Base-by-base conservation (phyloP, 2,329 filamentous ascomycete species). In the Claviceps paspali region DNA sequence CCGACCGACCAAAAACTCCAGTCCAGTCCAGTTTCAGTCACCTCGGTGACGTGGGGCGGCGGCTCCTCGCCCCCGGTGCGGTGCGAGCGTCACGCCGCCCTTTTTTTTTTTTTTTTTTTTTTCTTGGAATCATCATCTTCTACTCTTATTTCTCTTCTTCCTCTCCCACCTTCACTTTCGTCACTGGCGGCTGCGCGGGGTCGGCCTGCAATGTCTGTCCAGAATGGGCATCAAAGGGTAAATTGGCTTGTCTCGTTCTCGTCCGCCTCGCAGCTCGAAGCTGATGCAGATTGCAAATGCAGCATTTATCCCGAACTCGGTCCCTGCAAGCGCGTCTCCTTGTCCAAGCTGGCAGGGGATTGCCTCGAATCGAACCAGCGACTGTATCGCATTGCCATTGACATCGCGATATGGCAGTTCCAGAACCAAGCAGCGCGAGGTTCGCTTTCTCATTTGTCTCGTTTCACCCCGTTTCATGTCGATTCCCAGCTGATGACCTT, bases 361-460 rank as follows among this genome's bases (percentile, higher is more conserved):
- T 79, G 83, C 47, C 73, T 92, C 45, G 74, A 85, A 49, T 59
- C 68, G 38, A 76, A 74, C 9, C 70, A 72, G 18, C 71, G 79
- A 2, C 87, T 87, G 0, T 65, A 96, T 29, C 79, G 87, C 29
- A 68, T 98, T 33, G 91, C 91, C 28, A 82, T 98, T 45, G 91
- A 98, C 54, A 82, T 93, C 47, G 85, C 86, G 3, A 96, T 98
- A 52, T 98, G 91, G 91, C 81, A 94, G 31, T 96, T 94, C 52
- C 91, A 98, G 52, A 79, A 79, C 10, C 86, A 93, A 52, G 79
- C 84, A 11, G 82, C 82, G 14, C 76, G 77, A 62, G 85, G 75
- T 72, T 21, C 14, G 29, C 21, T 7, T 31, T 9, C 21, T 22
- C 6, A 2, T 30, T 2, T 24, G 4, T 11, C 12, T 12, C n/a